Conservation (phyloP, 495 filamentous ascomycete species). For the Pseudomonodictys pantanalensis region DNA sequence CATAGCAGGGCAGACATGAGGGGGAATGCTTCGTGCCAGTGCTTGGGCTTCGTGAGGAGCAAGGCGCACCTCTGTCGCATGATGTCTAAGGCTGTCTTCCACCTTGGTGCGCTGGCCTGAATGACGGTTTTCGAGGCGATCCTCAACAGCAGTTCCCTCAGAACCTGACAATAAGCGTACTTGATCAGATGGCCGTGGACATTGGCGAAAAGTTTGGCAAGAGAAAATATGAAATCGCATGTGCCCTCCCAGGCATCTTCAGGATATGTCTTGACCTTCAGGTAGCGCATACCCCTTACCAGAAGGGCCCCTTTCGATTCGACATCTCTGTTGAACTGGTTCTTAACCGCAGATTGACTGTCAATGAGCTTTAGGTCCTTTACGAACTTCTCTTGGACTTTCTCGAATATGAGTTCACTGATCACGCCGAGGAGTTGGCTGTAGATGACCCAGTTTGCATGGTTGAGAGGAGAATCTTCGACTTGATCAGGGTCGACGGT, state of each 20-base stretch:
- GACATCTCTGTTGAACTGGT: conserved; percentile 52
- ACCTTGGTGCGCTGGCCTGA: conserved; percentile 73
- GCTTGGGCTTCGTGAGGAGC: conserved; percentile 84
- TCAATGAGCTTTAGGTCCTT: conserved; percentile 73
- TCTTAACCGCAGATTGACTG: conserved; percentile 66
- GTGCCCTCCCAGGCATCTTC: conserved; percentile 78
- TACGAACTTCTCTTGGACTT: conserved; percentile 77
- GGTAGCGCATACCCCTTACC: conserved; percentile 84
- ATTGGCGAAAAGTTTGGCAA: conserved; percentile 77
- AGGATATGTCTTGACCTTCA: conserved; percentile 66
- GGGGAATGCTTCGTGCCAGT: conserved; percentile 86
- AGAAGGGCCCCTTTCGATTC: conserved; percentile 81
- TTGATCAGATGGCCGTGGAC: conserved; percentile 86
- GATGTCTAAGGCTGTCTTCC: conserved; percentile 76
- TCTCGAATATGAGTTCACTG: conserved; percentile 85
- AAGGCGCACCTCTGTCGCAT: conserved; percentile 71
- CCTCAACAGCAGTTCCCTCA: conserved; percentile 83
- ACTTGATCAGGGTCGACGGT: conserved; percentile 82
- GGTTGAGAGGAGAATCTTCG: conserved; percentile 69
- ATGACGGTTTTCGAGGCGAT: conserved; percentile 73
- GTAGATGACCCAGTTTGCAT: conserved; percentile 94
- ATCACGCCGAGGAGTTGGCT: conserved; percentile 88
- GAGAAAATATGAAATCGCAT: conserved; percentile 78
- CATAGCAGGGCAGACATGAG: conserved; percentile 81
- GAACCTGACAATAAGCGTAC: conserved; percentile 85